Evolutionary conservation across 345 rosid species (phyloP).

Genomic region (Pistacia integerrima): DNA sequence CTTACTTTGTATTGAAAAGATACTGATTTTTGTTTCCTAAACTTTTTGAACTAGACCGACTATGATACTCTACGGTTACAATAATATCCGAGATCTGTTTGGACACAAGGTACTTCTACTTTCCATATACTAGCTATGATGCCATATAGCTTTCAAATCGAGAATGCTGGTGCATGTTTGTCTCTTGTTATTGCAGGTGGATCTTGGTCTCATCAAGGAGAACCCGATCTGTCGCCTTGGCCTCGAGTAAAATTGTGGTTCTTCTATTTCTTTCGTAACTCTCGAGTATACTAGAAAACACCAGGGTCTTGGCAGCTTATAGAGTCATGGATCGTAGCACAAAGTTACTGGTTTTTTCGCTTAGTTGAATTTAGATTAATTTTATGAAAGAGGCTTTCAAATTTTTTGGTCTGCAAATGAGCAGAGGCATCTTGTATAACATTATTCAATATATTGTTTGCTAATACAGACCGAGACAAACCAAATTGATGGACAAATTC

Average conservation of each 20-base stretch:
- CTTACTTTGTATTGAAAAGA: background rate
- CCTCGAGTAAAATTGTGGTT: slow-evolving; percentile 27
- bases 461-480: background rate
- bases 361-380: background rate
- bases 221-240: slow-evolving; percentile 80
- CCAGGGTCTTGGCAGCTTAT: background rate
- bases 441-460: background rate
- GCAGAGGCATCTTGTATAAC: background rate
- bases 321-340: background rate
- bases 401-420: slow-evolving; percentile 9
- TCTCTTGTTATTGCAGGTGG: slow-evolving; percentile 56
- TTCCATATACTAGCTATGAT: background rate
- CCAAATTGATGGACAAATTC: too few relatives aligned
- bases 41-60: slow-evolving; percentile 66
- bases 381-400: background rate
- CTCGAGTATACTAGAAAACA: background rate
- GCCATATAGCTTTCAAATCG: background rate
- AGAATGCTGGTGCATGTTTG: background rate
- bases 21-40: background rate
- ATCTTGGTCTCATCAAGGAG: slow-evolving; percentile 75
- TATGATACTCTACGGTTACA: slow-evolving; percentile 78
- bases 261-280: background rate
- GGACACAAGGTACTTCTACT: slow-evolving; percentile 78
- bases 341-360: background rate
- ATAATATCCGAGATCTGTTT: slow-evolving; percentile 90